These are phyloP conservation scores for Botrytis medusae DNA, from an alignment of 2,329 filamentous ascomycete genomes.

Conservation along the genomic window DNA sequence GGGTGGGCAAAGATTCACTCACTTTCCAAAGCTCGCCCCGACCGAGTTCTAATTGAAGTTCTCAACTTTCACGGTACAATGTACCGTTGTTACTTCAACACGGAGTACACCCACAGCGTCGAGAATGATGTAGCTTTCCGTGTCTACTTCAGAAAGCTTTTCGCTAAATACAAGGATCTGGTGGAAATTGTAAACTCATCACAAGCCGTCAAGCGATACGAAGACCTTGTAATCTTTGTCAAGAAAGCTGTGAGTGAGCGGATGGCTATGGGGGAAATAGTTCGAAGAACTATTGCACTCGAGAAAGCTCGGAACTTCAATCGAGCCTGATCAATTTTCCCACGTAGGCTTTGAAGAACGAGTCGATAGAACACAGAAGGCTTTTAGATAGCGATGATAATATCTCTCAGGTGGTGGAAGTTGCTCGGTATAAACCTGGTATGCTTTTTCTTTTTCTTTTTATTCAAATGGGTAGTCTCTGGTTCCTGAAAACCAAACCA, in stretches of 20 bases:
- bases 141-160: neutral
- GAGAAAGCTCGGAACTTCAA: neutral
- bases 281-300: neutral
- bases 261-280: neutral
- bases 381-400: neutral
- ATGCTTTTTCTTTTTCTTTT: neutral
- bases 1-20: neutral
- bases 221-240: neutral
- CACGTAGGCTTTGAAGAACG: neutral
- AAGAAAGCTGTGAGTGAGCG: neutral
- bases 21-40: neutral
- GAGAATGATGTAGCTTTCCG: neutral
- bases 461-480: neutral
- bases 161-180: neutral
- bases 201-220: neutral
- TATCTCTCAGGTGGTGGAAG: neutral
- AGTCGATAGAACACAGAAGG: neutral
- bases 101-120: too few relatives aligned
- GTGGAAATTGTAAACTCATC: neutral
- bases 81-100: neutral
- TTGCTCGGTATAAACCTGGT: neutral
- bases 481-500: neutral
- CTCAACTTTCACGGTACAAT: neutral
- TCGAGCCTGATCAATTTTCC: neutral
- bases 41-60: neutral